phyloP scores from a whole-genome alignment of 2,329 filamentous ascomycete species.

The Coniochaeta sp. region DNA sequence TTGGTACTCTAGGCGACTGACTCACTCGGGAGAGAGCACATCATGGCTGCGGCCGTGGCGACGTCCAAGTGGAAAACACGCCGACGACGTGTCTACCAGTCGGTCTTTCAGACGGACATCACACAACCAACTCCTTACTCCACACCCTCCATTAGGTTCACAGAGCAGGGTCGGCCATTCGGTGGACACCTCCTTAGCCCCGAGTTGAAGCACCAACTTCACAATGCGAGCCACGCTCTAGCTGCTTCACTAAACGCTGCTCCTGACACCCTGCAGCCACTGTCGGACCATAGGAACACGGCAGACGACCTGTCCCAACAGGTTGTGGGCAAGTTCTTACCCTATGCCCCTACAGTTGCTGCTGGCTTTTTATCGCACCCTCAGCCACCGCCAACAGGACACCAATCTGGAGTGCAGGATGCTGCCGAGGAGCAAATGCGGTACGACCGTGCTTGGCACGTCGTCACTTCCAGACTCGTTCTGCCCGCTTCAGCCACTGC shows the following conservation, averaged over 20 bases:
- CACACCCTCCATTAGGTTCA: conserved; percentile 27
- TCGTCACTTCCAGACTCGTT: conserved; percentile 49
- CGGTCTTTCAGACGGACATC: conserved; percentile 46
- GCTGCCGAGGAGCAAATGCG: conserved; percentile 42
- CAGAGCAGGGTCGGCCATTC: conserved; percentile 37
- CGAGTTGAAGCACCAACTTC: conserved; percentile 12
- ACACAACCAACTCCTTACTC: conserved; percentile 39
- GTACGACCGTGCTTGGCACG: conserved; percentile 56
- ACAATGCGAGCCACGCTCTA: conserved; percentile 1
- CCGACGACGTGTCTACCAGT: conserved; percentile 43
- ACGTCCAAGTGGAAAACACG: conserved; percentile 37
- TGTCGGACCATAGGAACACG: neutral
- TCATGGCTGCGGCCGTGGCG: conserved; percentile 11
- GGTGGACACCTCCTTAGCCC: conserved; percentile 26
- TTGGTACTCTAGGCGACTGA: neutral
- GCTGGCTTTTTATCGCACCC: neutral
- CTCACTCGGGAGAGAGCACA: neutral
- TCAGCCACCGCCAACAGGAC: neutral
- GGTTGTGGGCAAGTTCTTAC: neutral
- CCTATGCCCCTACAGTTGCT: conserved; percentile 1
- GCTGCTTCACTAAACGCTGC: neutral
- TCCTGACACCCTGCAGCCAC: neutral
- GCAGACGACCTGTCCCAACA: neutral
- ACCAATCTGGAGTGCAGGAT: neutral
- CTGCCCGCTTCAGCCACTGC: conserved; percentile 47